These are phyloP conservation scores for Pyrus communis DNA, from an alignment of 306 rosid genomes.

Conservation along the genomic window DNA sequence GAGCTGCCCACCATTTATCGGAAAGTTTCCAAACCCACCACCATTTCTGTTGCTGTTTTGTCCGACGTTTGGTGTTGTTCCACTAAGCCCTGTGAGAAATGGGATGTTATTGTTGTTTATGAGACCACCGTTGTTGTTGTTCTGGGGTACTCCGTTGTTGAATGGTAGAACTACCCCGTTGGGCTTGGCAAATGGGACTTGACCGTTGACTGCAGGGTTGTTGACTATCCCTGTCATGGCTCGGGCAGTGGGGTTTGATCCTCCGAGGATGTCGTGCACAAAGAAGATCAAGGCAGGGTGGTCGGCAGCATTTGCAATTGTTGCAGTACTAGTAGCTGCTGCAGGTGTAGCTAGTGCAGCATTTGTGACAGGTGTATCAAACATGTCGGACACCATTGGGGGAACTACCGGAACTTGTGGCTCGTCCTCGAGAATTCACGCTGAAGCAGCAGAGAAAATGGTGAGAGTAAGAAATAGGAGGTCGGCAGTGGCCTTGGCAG, in stretches of 20 bases:
- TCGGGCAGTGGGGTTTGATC: constrained; percentile 65
- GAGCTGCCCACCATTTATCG: constrained; percentile 36
- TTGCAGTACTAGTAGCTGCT: background rate
- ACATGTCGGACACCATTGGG: background rate
- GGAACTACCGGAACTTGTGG: background rate
- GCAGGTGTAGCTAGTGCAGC: background rate
- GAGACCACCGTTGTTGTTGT: constrained; percentile 55
- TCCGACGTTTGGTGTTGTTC: constrained; percentile 31
- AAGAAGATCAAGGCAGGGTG: constrained; percentile 45
- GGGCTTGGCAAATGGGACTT: constrained; percentile 86
- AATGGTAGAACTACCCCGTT: constrained; percentile 67
- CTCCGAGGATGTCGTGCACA: constrained; percentile 77
- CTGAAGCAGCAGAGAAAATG: constrained; percentile 17
- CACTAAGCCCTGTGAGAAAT: constrained; percentile 69
- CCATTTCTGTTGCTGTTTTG: constrained; percentile 29
- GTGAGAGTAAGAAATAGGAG: constrained; percentile 21
- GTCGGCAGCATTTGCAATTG: constrained; percentile 2
- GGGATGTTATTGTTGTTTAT: constrained; percentile 78
- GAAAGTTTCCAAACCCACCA: constrained; percentile 36
- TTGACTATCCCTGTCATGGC: constrained; percentile 67
- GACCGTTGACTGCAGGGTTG: constrained; percentile 63
- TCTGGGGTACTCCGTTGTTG: constrained; percentile 50
- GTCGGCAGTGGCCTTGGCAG: constrained; percentile 1
- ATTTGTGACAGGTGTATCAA: constrained; percentile 13
- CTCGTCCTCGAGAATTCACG: constrained; percentile 30